Evolutionary conservation across 306 rosid species (phyloP), one percentile per base, ranked within the genome.

Genomic region (Castanea mollissima): DNA sequence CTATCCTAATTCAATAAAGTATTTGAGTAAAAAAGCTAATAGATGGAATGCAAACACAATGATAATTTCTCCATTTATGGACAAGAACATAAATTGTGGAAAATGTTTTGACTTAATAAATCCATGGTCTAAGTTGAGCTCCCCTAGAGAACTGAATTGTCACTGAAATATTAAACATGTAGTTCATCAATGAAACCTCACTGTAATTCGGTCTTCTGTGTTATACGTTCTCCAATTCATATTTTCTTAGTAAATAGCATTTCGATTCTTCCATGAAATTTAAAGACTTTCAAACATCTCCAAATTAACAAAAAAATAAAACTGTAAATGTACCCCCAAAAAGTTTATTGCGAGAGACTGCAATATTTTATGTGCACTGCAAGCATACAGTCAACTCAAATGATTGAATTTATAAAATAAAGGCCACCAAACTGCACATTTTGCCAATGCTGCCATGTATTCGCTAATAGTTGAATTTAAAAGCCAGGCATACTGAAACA

Each of bases 371-470:
- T 38, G 5, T 9, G 29, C 51, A 19, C 72, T 35, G 11, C 9
- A 19, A 34, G 38, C 72, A 19, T 68, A 65, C 69, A 31, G 52
- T 67, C 38, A n/a, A 18, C 8, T 19, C 7, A 68, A 68, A 68
- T n/a, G 52, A 68, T 35, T 34, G 51, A 35, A 68, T 35, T 34
- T 9, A 0, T 18, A 68, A 68, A 14, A 34, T 6, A 2, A 34
- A 3, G 72, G 9, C 29, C 52, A 7, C 13, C 71, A 65, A 65
- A 31, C 46, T 16, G 34, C 71, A 65, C 46, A 65, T 27, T 62
- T 75, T 59, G 78, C 77, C 83, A 80, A 81, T 27, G 51, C 86
- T 71, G 74, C 71, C 73, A 64, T 70, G 62, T 58, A 79, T 20
- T 64, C 78, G 69, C 77, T 59, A 77, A 78, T 70, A 67, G 60